Evolutionary conservation across 1,139 yeast species (phyloP), one percentile per base, ranked within the genome.

Genomic region (Wickerhamomyces sp.): DNA sequence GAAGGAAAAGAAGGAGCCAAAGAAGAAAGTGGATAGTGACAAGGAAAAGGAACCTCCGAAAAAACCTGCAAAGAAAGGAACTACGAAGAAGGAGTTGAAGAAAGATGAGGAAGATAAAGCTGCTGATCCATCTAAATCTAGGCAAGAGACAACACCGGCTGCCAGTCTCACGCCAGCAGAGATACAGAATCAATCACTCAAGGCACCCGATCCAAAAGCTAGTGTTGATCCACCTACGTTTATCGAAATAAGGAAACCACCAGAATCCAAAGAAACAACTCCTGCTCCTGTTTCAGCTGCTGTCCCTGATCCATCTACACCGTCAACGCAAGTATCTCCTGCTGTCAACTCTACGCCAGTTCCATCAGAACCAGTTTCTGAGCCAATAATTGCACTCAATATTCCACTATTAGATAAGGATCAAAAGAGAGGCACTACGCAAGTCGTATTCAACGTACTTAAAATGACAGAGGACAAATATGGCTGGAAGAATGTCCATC

Each of bases 381-480:
- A 55, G 7, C 78, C 82, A 1, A 70, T 75, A 16, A 70, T 78
- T 14, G 76, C 78, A 5, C 53, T 80, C n/a, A 72, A 78, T 42
- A 70, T 79, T 6, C 87, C 86, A 0, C 54, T 80, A 18, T 43
- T 41, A 6, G 41, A 47, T 7, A 55, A 54, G 23, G 61, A 69
- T 23, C 78, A 78, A 23, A 62, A 70, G 33, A 78, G 81, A 8
- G 86, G 83, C 14, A 75, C 76, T 41, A 72, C 84, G 1, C 85
- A 79, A 51, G 87, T 84, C 2, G 78, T 83, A 1, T 72, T 88
- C 44, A 91, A 89, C 51, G 87, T 89, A 25, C 62, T 82, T 51
- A 78, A 80, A 47, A 61, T 87, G 38, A 84, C 95, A 4, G 95
- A 88, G 53, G 89, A 84, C 36, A 84, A 84, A 57, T 88, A 86